Conservation (phyloP, 305 asterid species). For the Solanum hybrid region DNA sequence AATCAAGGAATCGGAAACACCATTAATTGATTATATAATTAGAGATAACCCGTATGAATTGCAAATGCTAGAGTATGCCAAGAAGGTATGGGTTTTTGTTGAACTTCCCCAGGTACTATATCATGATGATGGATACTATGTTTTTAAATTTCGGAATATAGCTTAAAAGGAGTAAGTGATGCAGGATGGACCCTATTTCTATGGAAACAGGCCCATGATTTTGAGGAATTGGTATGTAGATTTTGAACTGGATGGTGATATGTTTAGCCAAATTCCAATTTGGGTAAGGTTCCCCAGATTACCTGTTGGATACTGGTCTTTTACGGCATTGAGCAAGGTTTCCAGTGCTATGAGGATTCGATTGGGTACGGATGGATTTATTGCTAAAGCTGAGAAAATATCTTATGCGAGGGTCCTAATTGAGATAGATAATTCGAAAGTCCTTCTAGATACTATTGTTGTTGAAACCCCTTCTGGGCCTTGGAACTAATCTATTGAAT, state of each 20-base stretch:
- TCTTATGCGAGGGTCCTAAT: background rate
- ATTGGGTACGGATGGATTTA: background rate
- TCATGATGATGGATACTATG: background rate
- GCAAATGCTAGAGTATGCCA: background rate
- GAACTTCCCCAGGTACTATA: background rate
- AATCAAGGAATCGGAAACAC: background rate
- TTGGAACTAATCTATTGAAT: background rate
- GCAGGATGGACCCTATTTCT: background rate
- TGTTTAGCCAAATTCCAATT: background rate
- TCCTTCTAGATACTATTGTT: background rate
- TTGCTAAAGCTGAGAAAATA: background rate
- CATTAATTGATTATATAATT: too few species aligned
- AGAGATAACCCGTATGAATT: background rate
- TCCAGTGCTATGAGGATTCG: background rate
- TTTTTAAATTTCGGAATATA: too few species aligned
- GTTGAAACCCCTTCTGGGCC: background rate
- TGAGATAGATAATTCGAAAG: background rate
- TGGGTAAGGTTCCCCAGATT: background rate
- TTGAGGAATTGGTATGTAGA: background rate
- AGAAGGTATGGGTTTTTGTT: background rate
- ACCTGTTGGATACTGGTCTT: background rate
- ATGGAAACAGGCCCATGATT: background rate
- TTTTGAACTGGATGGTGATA: too few species aligned
- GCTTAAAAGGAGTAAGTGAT: background rate
- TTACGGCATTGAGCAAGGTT: background rate